A percentile compares a stretch with the other conserved stretches of the same genome.
Conservation (phyloP, 768 basidiomycete species). For the Pulveroboletus sp. region DNA sequence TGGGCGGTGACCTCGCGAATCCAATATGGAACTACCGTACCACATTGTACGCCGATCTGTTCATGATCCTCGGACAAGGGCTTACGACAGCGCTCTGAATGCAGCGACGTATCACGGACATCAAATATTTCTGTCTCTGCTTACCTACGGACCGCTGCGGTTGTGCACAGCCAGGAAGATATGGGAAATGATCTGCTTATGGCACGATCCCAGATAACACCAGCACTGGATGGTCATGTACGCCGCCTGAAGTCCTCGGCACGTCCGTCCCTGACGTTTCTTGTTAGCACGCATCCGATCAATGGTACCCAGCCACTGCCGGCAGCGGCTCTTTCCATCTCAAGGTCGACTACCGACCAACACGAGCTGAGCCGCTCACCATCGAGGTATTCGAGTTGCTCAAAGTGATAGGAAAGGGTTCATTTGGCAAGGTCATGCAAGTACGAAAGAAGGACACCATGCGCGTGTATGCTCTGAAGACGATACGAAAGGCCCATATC, state of each 20-base stretch:
- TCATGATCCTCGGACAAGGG: not conserved
- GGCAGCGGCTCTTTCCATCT: slow-evolving; percentile 92
- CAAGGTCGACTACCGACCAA: slow-evolving; percentile 91
- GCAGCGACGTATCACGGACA: slow-evolving; percentile 90
- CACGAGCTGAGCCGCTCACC: slow-evolving; percentile 77
- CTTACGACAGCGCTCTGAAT: slow-evolving; percentile 6
- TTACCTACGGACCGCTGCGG: slow-evolving; percentile 81
- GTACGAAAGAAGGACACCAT: slow-evolving; percentile 98
- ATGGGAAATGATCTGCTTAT: slow-evolving; percentile 98
- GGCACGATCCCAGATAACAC: slow-evolving; percentile 87
- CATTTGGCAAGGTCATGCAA: slow-evolving; percentile 99
- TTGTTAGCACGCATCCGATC: slow-evolving; percentile 74
- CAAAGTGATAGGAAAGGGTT: slow-evolving; percentile 97
- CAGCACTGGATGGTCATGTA: slow-evolving; percentile 75
- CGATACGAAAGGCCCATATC: slow-evolving; percentile 97
- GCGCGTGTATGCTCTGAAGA: slow-evolving; percentile 97
- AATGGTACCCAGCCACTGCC: slow-evolving; percentile 82
- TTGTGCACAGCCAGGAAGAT: slow-evolving; percentile 73
- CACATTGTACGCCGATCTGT: slow-evolving; percentile 68
- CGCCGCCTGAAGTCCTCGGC: slow-evolving; percentile 20
- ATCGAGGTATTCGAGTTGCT: slow-evolving; percentile 96
- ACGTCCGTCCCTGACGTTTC: slow-evolving; percentile 3
- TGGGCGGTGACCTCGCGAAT: slow-evolving; percentile 86
- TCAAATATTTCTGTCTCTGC: slow-evolving; percentile 90
- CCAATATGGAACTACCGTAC: slow-evolving; percentile 97